phyloP scores from a whole-genome alignment of 768 basidiomycete species.

The Lentinus tigrinus region DNA sequence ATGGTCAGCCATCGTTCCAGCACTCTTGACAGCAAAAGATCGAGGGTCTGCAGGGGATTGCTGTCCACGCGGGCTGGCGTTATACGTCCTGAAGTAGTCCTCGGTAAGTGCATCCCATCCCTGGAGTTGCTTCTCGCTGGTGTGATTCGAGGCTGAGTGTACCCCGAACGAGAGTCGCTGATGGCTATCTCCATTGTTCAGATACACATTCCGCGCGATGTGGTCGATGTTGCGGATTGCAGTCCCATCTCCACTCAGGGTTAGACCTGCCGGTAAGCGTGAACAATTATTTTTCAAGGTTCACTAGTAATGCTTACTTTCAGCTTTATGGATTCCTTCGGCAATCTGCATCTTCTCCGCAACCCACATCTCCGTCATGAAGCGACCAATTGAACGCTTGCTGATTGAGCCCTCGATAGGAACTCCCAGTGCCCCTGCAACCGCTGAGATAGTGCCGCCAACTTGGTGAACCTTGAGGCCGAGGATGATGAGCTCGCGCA shows the following conservation, averaged over 20 bases:
- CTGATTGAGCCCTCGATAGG: background rate
- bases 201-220: background rate
- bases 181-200: background rate
- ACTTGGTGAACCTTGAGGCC: background rate
- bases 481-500: background rate
- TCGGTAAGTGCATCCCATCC: background rate
- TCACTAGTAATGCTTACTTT: background rate
- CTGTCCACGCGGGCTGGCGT: background rate
- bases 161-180: background rate
- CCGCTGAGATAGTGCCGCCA: background rate
- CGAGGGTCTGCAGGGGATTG: background rate
- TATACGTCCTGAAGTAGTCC: background rate
- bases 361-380: background rate
- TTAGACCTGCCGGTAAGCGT: background rate
- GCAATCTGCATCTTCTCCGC: background rate
- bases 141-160: background rate
- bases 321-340: background rate
- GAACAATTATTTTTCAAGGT: background rate
- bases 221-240: background rate
- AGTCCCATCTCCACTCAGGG: background rate
- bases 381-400: background rate
- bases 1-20: background rate
- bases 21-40: background rate
- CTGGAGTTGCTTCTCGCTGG: background rate
- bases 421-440: background rate